Evolutionary conservation across 495 filamentous ascomycete genomes (phyloP), one percentile per base, ranked within the genome.

Genomic region (Penicillium alfredii): DNA sequence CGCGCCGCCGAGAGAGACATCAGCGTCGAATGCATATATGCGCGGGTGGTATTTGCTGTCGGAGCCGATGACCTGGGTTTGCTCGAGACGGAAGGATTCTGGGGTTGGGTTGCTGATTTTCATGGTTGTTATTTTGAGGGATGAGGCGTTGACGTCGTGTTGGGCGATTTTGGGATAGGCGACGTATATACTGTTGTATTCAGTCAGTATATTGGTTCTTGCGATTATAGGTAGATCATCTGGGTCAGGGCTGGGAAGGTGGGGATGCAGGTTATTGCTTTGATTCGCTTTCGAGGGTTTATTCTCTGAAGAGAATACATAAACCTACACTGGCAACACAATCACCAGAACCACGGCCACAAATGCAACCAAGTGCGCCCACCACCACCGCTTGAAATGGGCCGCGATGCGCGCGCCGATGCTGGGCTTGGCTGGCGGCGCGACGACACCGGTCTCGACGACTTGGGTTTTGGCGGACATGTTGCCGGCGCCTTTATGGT

Each of bases 141-240:
- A 72, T 12, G 85, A 79, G 13, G 75, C 58, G 46, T 84, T 73
- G 41, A 88, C 68, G 52, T 78, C 77, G 29, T 63, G 23, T 55
- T 88, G 83, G 14, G 84, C 82, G 38, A 86, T 84, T 35, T 74
- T 71, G 32, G 84, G 84, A 26, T 85, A 80, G 4, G 58, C 84
- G 40, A 87, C 83, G 44, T 81, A 81, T 32, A 88, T 56, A 25
- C 85, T 90, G 54, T 37, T 42, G n/a, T n/a, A n/a, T n/a, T n/a
- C n/a, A n/a, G n/a, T n/a, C n/a, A n/a, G n/a, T n/a, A n/a, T n/a
- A n/a, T n/a, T n/a, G n/a, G n/a, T n/a, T n/a, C n/a, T n/a, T n/a
- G n/a, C n/a, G n/a, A n/a, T n/a, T n/a, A n/a, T n/a, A n/a, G n/a
- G n/a, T n/a, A n/a, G n/a, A n/a, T n/a, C n/a, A n/a, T n/a, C n/a